Evolutionary conservation across 2,329 filamentous ascomycete genomes (phyloP).

Genomic region (Phaeosphaeriaceae sp.): DNA sequence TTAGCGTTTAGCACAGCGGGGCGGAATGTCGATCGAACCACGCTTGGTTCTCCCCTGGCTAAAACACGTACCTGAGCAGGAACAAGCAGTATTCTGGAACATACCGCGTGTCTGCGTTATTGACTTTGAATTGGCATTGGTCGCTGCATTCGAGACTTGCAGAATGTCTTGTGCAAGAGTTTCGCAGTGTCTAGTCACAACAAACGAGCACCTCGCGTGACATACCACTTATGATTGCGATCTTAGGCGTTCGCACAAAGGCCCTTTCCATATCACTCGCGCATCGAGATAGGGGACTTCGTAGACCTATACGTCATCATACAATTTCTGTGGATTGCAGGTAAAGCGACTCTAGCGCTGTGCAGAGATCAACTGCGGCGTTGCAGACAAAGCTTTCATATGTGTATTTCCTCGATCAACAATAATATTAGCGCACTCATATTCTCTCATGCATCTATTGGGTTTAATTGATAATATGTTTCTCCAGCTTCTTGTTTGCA

Average conservation of each 20-base stretch:
- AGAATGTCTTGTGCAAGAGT: neutral
- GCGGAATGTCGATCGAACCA: conserved; percentile 20
- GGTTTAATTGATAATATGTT: too few relatives aligned
- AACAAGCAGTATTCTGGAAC: neutral
- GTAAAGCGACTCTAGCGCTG: neutral
- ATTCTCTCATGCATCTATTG: too few relatives aligned
- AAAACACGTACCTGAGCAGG: conserved; percentile 22
- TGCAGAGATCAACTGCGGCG: too few relatives aligned
- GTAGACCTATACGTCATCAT: too few relatives aligned
- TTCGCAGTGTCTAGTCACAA: too few relatives aligned
- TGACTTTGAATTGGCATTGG: neutral
- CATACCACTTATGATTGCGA: neutral
- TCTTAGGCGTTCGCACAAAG: neutral
- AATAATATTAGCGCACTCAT: too few relatives aligned
- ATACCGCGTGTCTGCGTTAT: neutral
- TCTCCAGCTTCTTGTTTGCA: neutral
- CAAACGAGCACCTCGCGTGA: neutral
- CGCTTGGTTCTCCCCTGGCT: conserved; percentile 18
- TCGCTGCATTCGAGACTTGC: neutral
- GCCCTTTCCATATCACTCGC: neutral
- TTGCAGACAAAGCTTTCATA: neutral
- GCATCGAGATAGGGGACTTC: neutral
- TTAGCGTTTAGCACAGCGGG: conserved; percentile 23
- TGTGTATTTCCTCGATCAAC: too few relatives aligned
- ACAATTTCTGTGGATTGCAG: neutral